A percentile compares a stretch with the other conserved stretches of the same genome.
These are phyloP conservation scores for Byssothecium circinans DNA, from an alignment of 2,329 filamentous ascomycete species.

Conservation along the genomic window DNA sequence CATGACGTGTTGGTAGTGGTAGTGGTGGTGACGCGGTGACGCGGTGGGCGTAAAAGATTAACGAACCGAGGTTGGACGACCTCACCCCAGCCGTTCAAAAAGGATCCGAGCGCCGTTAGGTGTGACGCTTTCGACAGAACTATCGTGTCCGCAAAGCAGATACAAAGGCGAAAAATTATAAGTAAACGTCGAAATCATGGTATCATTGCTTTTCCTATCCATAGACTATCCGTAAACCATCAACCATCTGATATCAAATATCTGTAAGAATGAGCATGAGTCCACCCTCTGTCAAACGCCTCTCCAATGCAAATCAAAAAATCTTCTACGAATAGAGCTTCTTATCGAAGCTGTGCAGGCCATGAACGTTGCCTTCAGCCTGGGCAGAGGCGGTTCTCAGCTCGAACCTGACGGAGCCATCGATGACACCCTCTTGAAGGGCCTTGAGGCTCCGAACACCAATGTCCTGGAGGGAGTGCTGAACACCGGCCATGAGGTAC, in stretches of 20 bases:
- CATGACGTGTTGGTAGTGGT: conserved; percentile 27
- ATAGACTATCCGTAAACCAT: conserved; percentile 27
- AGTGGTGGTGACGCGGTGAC: conserved; percentile 15
- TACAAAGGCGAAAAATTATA: neutral
- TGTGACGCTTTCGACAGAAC: neutral
- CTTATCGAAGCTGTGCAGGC: conserved; percentile 98
- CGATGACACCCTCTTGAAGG: conserved; percentile 73
- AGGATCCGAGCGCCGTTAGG: conserved; percentile 11
- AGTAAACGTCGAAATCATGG: conserved; percentile 9
- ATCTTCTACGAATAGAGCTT: conserved; percentile 86
- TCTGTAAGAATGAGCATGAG: conserved; percentile 19
- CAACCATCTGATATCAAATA: conserved; percentile 16
- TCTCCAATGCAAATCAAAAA: conserved; percentile 30
- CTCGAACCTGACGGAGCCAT: conserved; percentile 85
- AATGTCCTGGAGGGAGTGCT: conserved; percentile 96
- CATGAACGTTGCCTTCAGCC: conserved; percentile 94
- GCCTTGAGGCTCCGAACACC: conserved; percentile 78
- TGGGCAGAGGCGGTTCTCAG: conserved; percentile 91
- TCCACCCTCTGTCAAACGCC: conserved; percentile 27
- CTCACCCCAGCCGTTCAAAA: conserved; percentile 6
- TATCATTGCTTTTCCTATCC: conserved; percentile 43
- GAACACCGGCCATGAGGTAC: conserved; percentile 91
- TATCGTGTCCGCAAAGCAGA: neutral
- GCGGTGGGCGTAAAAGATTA: conserved; percentile 22
- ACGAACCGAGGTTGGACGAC: conserved; percentile 37